Evolutionary conservation across 345 rosid species (phyloP).

Genomic region (Linum tenue): DNA sequence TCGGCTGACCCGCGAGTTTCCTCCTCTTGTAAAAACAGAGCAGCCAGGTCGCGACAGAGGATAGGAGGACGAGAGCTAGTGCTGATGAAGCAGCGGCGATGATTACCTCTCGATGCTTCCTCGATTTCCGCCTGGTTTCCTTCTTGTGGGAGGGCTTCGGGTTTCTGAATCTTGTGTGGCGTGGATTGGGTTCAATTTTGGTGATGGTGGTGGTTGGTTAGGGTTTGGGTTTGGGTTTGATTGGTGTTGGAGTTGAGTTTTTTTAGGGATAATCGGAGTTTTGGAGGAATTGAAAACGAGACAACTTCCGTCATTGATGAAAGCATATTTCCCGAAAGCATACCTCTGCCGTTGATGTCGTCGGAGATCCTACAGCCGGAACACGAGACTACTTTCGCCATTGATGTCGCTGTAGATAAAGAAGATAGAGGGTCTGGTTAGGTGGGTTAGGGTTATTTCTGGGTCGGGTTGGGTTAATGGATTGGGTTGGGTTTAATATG

Average conservation of each 20-base stretch:
- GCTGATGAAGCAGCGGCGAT: conserved; percentile 28
- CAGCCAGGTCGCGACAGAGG: no score
- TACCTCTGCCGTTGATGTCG: conserved; percentile 25
- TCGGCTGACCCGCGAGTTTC: no score
- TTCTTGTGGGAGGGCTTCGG: background rate
- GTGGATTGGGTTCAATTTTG: no score
- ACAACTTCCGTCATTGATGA: conserved; percentile 38
- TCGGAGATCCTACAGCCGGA: conserved; percentile 61
- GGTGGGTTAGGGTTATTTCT: no score
- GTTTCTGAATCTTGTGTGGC: background rate
- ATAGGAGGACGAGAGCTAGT: no score
- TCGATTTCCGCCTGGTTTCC: no score
- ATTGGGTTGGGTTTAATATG: no score
- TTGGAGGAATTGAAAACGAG: conserved; percentile 32
- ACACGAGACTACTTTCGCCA: no score
- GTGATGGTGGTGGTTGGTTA: conserved; percentile 16
- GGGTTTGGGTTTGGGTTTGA: conserved; percentile 20
- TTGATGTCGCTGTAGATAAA: no score
- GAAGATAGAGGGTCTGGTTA: no score
- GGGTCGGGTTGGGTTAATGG: no score
- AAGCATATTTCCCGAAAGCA: conserved; percentile 57
- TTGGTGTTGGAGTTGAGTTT: background rate
- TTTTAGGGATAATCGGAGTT: conserved; percentile 22
- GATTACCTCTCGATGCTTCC: conserved; percentile 14
- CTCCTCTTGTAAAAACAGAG: no score